Conservation (phyloP, 176 grass and related monocot genomes). For the Phyllostachys edulis region DNA sequence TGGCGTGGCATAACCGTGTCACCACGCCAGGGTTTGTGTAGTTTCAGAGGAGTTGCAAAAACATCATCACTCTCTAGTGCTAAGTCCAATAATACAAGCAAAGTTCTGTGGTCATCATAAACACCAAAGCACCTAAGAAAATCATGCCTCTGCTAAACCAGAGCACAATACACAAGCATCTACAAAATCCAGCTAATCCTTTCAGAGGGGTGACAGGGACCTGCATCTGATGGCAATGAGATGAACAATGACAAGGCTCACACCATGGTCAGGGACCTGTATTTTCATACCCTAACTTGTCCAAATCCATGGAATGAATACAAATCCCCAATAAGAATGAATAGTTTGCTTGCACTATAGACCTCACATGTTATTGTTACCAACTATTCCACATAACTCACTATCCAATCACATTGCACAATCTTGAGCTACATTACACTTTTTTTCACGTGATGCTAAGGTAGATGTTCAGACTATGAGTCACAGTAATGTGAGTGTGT, state of each 20-base stretch:
- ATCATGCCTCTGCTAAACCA: slow-evolving; percentile 26
- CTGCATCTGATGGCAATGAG: slow-evolving; percentile 46
- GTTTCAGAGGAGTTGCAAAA: too few relatives aligned
- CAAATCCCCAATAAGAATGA: slow-evolving; percentile 32
- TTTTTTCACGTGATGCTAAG: too few relatives aligned
- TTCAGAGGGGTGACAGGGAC: slow-evolving; percentile 34
- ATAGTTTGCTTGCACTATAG: slow-evolving; percentile 44
- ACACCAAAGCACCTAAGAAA: slow-evolving; percentile 19
- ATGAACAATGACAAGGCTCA: slow-evolving; percentile 58
- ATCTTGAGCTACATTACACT: slow-evolving; percentile 40
- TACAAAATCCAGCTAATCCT: slow-evolving; percentile 53
- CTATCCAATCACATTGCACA: slow-evolving; percentile 47
- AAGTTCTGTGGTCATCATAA: neutral
- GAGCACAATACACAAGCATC: slow-evolving; percentile 28
- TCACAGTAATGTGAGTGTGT: too few relatives aligned
- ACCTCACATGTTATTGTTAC: slow-evolving; percentile 48
- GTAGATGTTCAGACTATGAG: too few relatives aligned
- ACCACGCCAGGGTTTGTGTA: too few relatives aligned
- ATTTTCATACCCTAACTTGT: slow-evolving; percentile 44
- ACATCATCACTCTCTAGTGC: too few relatives aligned
- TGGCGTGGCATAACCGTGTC: too few relatives aligned
- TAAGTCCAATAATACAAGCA: slow-evolving; percentile 13
- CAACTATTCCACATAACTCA: slow-evolving; percentile 49
- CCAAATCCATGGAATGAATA: slow-evolving; percentile 43
- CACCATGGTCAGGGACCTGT: slow-evolving; percentile 49